Evolutionary conservation across 129 eudicot species (phyloP), one percentile per base, ranked within the genome.

Genomic region (Escallonia rubra): DNA sequence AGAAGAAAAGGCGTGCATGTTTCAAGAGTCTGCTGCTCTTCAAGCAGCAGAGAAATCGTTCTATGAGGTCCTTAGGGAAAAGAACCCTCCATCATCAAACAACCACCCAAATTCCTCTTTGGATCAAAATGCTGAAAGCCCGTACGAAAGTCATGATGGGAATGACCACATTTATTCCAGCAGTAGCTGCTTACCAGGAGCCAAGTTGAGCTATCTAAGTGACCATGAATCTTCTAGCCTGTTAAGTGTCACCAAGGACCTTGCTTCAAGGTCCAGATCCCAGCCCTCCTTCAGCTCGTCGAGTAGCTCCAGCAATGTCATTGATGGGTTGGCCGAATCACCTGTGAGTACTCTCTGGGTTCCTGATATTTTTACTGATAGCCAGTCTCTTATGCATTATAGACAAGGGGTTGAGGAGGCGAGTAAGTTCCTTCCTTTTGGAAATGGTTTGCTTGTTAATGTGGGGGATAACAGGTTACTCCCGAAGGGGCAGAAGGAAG

Each of bases 41-140:
- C 83, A 78, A 75, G 97, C 96, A 5, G 87, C 96, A 3, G 97
- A 91, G 57, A 91, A 79, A 72, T 87, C 97, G 1, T 79, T 91
- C 49, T 87, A 82, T 45, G 96, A 91, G 14, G 97, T 72, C 65
- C 82, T 91, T 41, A 86, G 83, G 74, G 83, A 81, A 59, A 73
- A 74, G 39, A 68, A 78, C 70, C 84, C 95, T 74, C 76, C 78
- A 61, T 59, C 60, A 3, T 6, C 13, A 61, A 45, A 63, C 16
- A 50, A 77, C 41, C 70, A 67, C 46, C 71, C 76, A 38, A 14
- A 61, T 3, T 56, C 62, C 5, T 9, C 59, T 41, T 79, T 65
- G 53, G 64, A 79, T 59, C 68, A 63, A 38, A 68, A 68, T 43
- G 39, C 48, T 64, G 78, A 74, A 7, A 72, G 70, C 10, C 68